Base-by-base conservation (phyloP, 352 stramenopile genomes). In the Achlya hypogyna region DNA sequence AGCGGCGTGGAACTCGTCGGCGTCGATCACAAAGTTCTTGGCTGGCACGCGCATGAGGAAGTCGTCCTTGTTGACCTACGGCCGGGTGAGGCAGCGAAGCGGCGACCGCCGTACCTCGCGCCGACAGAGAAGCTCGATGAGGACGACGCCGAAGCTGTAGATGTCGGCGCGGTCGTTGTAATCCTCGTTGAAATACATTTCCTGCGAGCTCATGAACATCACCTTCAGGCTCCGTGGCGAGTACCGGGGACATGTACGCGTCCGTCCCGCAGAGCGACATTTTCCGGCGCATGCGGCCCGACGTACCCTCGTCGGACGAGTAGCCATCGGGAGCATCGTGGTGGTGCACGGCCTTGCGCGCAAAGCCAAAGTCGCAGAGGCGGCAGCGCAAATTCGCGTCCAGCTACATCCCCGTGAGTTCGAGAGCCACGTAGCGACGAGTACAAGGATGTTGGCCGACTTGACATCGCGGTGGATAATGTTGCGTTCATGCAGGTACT, bases 401-500 rank as follows among this genome's bases (percentile, higher is more conserved):
- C 34, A 94, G 74, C 70, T 79, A 53, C 45, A 27, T 22, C 52
- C 42, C 18, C 22, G 18, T 20, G 59, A 34, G 3, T 45, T 4
- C 27, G 40, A 58, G 27, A 60, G 28, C 6, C 40, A 62, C 54
- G 0, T 52, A 25, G 18, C 29, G 22, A 31, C 4, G 60, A 58
- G 23, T 69, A 78, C 72, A 40, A 94, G 60, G 31, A 94, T 92
- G 62, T 94, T 94, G 64, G 82, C 89, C n/a, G 84, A 89, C 71
- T 95, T 95, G 70, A 95, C 90, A 68, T 95, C 86, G 14, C 86
- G 78, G 54, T 95, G 86, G 62, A 95, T 86, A 62, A 92, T 82
- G 56, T 77, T 73, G 32, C 76, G 75, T 47, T 78, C 76, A 76
- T 99, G 97, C 59, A 99, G 73, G 77, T 98, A 99, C 53, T 91